Base-by-base conservation (phyloP, 179 eudicot species). In the Corrigiola litoralis region DNA sequence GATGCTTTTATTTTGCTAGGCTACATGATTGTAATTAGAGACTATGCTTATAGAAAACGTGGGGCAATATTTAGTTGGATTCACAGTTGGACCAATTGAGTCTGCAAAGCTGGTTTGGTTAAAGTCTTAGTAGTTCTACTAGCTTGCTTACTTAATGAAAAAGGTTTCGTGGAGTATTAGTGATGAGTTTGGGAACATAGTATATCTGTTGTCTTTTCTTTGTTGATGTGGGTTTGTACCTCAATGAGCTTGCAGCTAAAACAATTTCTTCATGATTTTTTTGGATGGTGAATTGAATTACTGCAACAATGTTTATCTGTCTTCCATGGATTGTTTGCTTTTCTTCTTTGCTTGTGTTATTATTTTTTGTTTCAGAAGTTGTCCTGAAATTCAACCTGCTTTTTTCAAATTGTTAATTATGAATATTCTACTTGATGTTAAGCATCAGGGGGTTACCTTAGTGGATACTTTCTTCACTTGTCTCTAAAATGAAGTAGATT, bases 401-500 rank as follows among this genome's bases (percentile, higher is more conserved):
- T 32, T 23, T 17, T 41, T 48, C 33, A 10, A 5, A 38, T 34
- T 40, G 45, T n/a, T n/a, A n/a, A n/a, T n/a, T n/a, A n/a, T n/a
- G n/a, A n/a, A n/a, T n/a, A n/a, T n/a, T n/a, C 16, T 2, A 12
- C 36, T 9, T 54, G 31, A 17, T 37, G 25, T 7, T 40, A 44
- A 36, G 18, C 20, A 12, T 27, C 4, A 8, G 49, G 42, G 45
- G 31, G 27, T 52, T 52, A 27, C 28, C 53, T 17, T 63, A 37
- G 40, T 58, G 10, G 7, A 42, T 45, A 9, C 56, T 48, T 66
- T 67, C 5, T 56, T 47, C 9, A 42, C 16, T 4, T 69, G 13
- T 41, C 65, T 53, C 45, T 72, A 10, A 40, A 49, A 25, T 38
- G 32, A 72, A 53, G 40, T 56, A 59, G 38, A 16, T 64, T 20